Conservation (phyloP, 2,329 filamentous ascomycete genomes). For the Thielaviopsis populi region DNA sequence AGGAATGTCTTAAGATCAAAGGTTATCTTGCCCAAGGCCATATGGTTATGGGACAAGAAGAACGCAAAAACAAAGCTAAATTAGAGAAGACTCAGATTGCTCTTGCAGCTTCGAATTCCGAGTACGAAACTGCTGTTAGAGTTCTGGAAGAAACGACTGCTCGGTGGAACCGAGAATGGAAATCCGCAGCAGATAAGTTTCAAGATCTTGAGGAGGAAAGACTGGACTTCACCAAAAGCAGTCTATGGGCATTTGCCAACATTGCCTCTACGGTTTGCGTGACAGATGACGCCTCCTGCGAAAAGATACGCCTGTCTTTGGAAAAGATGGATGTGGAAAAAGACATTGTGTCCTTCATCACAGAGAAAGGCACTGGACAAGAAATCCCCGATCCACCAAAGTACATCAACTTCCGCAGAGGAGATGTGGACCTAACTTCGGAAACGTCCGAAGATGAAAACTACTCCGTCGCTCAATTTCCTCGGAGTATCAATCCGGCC, state of each 20-base stretch:
- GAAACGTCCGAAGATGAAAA: conserved; percentile 73
- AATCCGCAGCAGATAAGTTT: conserved; percentile 94
- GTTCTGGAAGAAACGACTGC: conserved; percentile 86
- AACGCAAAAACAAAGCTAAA: conserved; percentile 97
- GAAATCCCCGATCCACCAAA: conserved; percentile 95
- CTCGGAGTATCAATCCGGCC: conserved; percentile 84
- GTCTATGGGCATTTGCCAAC: conserved; percentile 95
- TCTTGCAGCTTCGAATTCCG: conserved; percentile 74
- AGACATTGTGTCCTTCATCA: conserved; percentile 82
- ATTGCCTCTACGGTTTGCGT: conserved; percentile 95
- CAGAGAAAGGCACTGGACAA: conserved; percentile 76
- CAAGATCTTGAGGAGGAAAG: conserved; percentile 97
- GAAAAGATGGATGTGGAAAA: conserved; percentile 96
- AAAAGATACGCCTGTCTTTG: conserved; percentile 83
- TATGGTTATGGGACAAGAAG: conserved; percentile 99
- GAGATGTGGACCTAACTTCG: conserved; percentile 70
- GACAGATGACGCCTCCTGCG: conserved; percentile 89
- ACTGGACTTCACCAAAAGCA: conserved; percentile 93
- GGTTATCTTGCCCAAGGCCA: conserved; percentile 96
- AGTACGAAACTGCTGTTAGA: conserved; percentile 90
- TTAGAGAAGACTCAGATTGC: conserved; percentile 97
- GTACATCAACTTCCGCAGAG: conserved; percentile 97
- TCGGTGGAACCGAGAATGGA: conserved; percentile 97
- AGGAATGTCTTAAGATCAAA: conserved; percentile 96
- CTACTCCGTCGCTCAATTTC: conserved; percentile 93